phyloP scores from a whole-genome alignment of 306 rosid genomes.

The Psophocarpus tetragonolobus region DNA sequence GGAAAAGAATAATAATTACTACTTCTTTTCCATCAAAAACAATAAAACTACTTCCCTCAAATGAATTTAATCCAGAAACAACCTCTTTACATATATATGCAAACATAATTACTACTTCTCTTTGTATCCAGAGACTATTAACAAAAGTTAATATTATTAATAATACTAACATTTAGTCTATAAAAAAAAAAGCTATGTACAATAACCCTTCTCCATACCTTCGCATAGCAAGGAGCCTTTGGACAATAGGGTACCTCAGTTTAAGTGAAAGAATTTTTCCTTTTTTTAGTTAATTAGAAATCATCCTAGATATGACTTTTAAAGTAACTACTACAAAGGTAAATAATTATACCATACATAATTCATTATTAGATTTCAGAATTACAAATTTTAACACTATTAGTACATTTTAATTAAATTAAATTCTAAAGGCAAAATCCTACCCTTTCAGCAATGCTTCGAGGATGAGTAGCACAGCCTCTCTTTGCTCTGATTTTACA shows the following conservation, averaged over 20 bases:
- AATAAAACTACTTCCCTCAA: not conserved
- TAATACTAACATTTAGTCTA: no score
- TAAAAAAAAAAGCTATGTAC: no score
- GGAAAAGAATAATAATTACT: not conserved
- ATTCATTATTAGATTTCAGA: no score
- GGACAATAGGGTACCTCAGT: no score
- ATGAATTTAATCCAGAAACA: not conserved
- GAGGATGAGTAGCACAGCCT: conserved; percentile 97
- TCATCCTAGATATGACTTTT: not conserved
- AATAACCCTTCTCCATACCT: no score
- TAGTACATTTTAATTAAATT: not conserved
- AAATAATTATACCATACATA: not conserved
- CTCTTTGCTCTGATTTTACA: conserved; percentile 94
- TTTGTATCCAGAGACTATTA: no score
- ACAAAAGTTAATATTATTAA: no score
- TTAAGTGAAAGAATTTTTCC: no score
- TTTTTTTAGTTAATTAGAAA: no score
- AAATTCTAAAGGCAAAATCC: not conserved
- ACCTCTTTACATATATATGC: no score
- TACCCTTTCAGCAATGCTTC: conserved; percentile 98
- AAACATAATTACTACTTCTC: no score
- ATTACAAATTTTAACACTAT: not conserved
- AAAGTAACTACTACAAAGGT: not conserved
- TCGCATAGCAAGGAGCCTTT: no score
- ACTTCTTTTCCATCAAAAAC: not conserved